Evolutionary conservation across 1,139 yeast species (phyloP), one percentile per base, ranked within the genome.

Genomic region (Blastobotrys proliferans): DNA sequence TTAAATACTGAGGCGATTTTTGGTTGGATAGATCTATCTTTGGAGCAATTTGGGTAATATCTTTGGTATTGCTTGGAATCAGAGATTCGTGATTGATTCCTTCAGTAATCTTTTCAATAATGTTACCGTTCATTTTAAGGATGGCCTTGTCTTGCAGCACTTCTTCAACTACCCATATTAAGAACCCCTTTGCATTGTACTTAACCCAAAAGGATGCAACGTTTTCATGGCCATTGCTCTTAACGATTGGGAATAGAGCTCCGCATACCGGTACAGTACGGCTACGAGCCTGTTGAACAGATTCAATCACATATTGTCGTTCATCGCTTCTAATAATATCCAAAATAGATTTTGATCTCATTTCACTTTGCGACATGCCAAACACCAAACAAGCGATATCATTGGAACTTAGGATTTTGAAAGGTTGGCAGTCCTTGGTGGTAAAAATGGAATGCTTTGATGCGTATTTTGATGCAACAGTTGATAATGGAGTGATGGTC

Each of bases 311-410:
- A 9, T 27, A 25, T 20, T 37, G 40, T 4, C 33, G 40, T 6
- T 29, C 36, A 27, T 38, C 39, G 6, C 31, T 25, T 4, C 44
- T 43, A 17, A 44, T 78, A 49, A 87, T 71, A 60, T 86, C 95
- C 68, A 85, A 70, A 35, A 90, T 69, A 0, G 87, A 76, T 42
- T 83, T 64, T 14, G 81, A 73, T 37, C 75, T 73, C 38, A 88
- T 69, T 39, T 82, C 80, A 25, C 69, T 70, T 55, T 80, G 79
- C 47, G 85, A 79, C 9, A 84, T 79, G 14, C 96, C 97, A 67
- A 88, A 85, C 70, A 85, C 80, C 51, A 87, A 71, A 58, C 95
- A 84, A 0, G 96, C 95, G 54, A 87, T 69, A 63, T 90, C 97
- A 58, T 90, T 90, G 6, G 94, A 90, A 6, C 94, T 90, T 53